These are phyloP conservation scores for Talaromyces amestolkiae DNA, from an alignment of 2,329 filamentous ascomycete genomes.

Conservation along the genomic window DNA sequence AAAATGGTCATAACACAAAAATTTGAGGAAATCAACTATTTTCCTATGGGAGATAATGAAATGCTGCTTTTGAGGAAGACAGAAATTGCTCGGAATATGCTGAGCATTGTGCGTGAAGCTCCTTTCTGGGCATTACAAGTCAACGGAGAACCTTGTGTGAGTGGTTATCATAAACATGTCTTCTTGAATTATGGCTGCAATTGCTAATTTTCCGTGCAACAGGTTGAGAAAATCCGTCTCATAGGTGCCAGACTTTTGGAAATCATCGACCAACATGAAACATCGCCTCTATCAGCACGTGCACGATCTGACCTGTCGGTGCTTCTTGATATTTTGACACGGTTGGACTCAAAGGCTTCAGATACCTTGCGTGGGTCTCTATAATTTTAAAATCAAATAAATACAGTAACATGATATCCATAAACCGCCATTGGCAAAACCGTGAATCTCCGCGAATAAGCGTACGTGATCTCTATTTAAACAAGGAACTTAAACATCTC, in stretches of 20 bases:
- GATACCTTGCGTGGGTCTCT: background rate
- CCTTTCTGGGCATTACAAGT: slow-evolving; percentile 38
- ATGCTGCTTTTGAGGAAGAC: slow-evolving; percentile 34
- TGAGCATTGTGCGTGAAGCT: slow-evolving; percentile 41
- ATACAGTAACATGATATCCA: background rate
- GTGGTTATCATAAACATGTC: background rate
- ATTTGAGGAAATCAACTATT: slow-evolving; percentile 24
- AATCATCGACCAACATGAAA: slow-evolving; percentile 34
- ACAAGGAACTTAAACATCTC: background rate
- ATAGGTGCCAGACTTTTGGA: slow-evolving; percentile 14
- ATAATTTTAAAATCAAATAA: background rate
- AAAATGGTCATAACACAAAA: slow-evolving; percentile 40
- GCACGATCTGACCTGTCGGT: slow-evolving; percentile 27
- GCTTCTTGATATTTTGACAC: background rate
- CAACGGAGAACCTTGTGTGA: slow-evolving; percentile 15
- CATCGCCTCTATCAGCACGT: slow-evolving; percentile 36
- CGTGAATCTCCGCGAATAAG: background rate
- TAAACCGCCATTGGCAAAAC: background rate
- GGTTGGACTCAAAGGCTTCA: background rate
- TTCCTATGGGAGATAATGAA: slow-evolving; percentile 18
- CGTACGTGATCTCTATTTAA: background rate
- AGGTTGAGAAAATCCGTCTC: slow-evolving; percentile 17
- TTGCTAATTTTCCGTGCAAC: background rate
- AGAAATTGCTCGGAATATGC: slow-evolving; percentile 46
- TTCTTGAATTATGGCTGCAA: background rate